These are phyloP conservation scores for Ogataea trehalophila DNA, from an alignment of 805 yeast genomes.

Conservation along the genomic window DNA sequence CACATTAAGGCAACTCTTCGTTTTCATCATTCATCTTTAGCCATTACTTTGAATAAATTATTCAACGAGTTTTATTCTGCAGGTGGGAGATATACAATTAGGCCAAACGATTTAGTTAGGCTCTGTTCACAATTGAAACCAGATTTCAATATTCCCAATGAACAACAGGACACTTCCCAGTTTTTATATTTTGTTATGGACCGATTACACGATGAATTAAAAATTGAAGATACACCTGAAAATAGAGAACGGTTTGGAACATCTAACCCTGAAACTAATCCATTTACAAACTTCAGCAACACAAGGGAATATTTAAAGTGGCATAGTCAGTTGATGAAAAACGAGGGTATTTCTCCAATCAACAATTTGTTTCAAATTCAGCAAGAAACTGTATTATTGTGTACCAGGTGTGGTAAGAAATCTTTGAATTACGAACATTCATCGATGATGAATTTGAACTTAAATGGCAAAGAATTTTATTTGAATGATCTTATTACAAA, in stretches of 20 bases:
- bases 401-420: slow-evolving; percentile 60
- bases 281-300: slow-evolving; percentile 20
- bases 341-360: slow-evolving; percentile 64
- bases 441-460: slow-evolving; percentile 28
- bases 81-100: slow-evolving; percentile 57
- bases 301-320: slow-evolving; percentile 54
- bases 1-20: slow-evolving; percentile 15
- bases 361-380: slow-evolving; percentile 70
- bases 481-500: slow-evolving; percentile 60
- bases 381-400: slow-evolving; percentile 55
- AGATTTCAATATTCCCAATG: slow-evolving; percentile 62
- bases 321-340: slow-evolving; percentile 46
- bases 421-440: slow-evolving; percentile 46
- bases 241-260: slow-evolving; percentile 20
- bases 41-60: slow-evolving; percentile 49
- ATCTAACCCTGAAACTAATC: slow-evolving; percentile 22
- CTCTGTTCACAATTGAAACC: slow-evolving; percentile 53
- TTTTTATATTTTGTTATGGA: slow-evolving; percentile 63
- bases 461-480: slow-evolving; percentile 19
- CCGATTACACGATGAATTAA: slow-evolving; percentile 62
- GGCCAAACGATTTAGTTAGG: slow-evolving; percentile 53
- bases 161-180: slow-evolving; percentile 82
- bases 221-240: slow-evolving; percentile 19
- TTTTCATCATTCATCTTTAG: slow-evolving; percentile 21
- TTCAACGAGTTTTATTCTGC: slow-evolving; percentile 49